Percentiles rank a stretch among this genome's conserved stretches.
phyloP scores from a whole-genome alignment of 2,329 filamentous ascomycete species.

The Epichloe bromicola region DNA sequence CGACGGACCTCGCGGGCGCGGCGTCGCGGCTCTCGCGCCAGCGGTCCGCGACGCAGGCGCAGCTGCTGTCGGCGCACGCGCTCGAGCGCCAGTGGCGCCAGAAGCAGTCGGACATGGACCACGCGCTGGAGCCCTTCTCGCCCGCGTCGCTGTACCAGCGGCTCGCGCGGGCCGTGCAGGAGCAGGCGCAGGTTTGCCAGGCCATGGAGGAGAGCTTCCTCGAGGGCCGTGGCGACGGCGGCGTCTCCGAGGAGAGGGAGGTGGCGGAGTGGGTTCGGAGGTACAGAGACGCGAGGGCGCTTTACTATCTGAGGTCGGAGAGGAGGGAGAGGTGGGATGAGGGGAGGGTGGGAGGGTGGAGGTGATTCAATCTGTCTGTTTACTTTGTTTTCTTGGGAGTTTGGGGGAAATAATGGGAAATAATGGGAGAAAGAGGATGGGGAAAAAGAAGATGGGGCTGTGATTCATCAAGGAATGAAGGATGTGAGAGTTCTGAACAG shows the following conservation, averaged over 20 bases:
- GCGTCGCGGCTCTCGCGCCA: conserved; percentile 45
- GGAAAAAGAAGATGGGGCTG: neutral
- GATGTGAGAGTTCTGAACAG: no score
- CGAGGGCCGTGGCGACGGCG: conserved; percentile 35
- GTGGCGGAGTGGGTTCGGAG: conserved; percentile 71
- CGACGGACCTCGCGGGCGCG: conserved; percentile 46
- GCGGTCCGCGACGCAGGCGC: conserved; percentile 62
- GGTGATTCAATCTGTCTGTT: conserved; percentile 32
- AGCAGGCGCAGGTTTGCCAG: conserved; percentile 69
- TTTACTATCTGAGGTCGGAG: conserved; percentile 71
- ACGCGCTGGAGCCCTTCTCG: conserved; percentile 70
- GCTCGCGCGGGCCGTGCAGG: conserved; percentile 60
- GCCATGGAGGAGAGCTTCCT: conserved; percentile 91
- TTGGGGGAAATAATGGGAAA: no score
- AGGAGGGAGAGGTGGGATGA: conserved; percentile 92
- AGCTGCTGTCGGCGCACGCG: conserved; percentile 69
- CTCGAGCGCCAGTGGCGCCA: conserved; percentile 86
- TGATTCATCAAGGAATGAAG: no score
- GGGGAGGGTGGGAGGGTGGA: conserved; percentile 87
- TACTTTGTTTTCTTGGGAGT: neutral
- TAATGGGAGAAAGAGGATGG: neutral
- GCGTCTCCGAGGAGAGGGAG: conserved; percentile 61
- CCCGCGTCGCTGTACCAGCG: conserved; percentile 78
- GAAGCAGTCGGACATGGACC: conserved; percentile 82
- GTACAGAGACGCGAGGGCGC: conserved; percentile 67